These are phyloP conservation scores for Ogataea methylovora DNA, from an alignment of 805 yeast species.

Conservation along the genomic window DNA sequence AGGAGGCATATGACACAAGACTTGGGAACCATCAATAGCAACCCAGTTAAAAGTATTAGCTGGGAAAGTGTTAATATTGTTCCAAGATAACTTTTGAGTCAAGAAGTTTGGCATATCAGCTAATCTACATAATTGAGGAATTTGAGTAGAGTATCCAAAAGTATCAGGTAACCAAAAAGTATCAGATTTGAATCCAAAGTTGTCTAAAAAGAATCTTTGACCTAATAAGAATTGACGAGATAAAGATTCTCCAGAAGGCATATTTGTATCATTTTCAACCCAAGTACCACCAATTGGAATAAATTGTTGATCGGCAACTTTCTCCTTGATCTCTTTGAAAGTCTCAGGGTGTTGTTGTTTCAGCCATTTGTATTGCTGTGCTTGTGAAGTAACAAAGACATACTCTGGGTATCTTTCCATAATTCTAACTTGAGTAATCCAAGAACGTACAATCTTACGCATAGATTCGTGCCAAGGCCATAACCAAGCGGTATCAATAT, in stretches of 20 bases:
- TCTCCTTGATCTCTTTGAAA: slow-evolving; percentile 54
- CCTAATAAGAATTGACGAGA: slow-evolving; percentile 86
- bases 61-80: slow-evolving; percentile 88
- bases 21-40: slow-evolving; percentile 89
- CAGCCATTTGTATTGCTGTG: slow-evolving; percentile 93
- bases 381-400: slow-evolving; percentile 90
- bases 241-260: slow-evolving; percentile 91
- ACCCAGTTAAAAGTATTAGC: slow-evolving; percentile 91
- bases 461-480: slow-evolving; percentile 99
- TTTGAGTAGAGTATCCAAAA: slow-evolving; percentile 91
- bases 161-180: slow-evolving; percentile 97
- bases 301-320: slow-evolving; percentile 65
- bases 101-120: slow-evolving; percentile 80
- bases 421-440: slow-evolving; percentile 87
- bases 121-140: slow-evolving; percentile 86
- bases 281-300: slow-evolving; percentile 94
- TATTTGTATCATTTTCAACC: slow-evolving; percentile 96
- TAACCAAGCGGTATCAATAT: slow-evolving; percentile 96
- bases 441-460: slow-evolving; percentile 86
- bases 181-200: slow-evolving; percentile 70
- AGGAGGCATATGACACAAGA: slow-evolving; percentile 96
- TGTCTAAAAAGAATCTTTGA: slow-evolving; percentile 72
- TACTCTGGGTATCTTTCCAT: slow-evolving; percentile 89
- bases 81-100: slow-evolving; percentile 95
- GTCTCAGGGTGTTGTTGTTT: slow-evolving; percentile 79